phyloP scores from a whole-genome alignment of 73 alveolate species.

The Uronychia setigera region DNA sequence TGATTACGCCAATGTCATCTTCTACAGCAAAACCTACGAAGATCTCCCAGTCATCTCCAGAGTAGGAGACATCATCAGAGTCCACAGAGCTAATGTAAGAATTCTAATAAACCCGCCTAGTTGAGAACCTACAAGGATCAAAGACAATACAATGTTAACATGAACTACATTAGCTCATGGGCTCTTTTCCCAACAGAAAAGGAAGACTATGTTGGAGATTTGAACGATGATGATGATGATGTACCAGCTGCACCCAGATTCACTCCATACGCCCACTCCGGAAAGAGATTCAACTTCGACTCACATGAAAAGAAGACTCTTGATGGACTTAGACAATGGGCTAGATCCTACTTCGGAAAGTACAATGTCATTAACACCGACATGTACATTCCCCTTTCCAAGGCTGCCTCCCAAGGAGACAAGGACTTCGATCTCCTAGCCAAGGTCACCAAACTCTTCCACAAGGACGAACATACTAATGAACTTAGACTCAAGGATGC shows the following conservation, averaged over 20 bases:
- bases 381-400: constrained; percentile 40
- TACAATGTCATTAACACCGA: constrained; percentile 50
- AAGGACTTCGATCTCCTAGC: constrained; percentile 63
- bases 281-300: constrained; percentile 49
- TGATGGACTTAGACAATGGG: constrained; percentile 52
- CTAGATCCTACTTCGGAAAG: constrained; percentile 35
- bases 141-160: constrained; percentile 59
- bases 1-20: constrained; percentile 39
- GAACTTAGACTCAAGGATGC: constrained; percentile 55
- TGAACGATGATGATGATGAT: constrained; percentile 37
- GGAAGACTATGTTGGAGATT: constrained; percentile 17
- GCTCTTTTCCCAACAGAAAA: constrained; percentile 51
- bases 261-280: constrained; percentile 55
- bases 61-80: constrained; percentile 72
- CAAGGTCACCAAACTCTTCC: constrained; percentile 44
- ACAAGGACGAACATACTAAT: constrained; percentile 54
- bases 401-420: constrained; percentile 35
- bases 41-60: constrained; percentile 63
- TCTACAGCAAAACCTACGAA: constrained; percentile 63
- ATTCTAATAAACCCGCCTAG: not conserved
- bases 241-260: constrained; percentile 18
- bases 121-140: constrained; percentile 44
- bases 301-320: constrained; percentile 43
- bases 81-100: constrained; percentile 56
- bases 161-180: constrained; percentile 66